A percentile compares a stretch with the other conserved stretches of the same genome.
phyloP scores from a whole-genome alignment of 768 basidiomycete genomes.

The Russula abietina region DNA sequence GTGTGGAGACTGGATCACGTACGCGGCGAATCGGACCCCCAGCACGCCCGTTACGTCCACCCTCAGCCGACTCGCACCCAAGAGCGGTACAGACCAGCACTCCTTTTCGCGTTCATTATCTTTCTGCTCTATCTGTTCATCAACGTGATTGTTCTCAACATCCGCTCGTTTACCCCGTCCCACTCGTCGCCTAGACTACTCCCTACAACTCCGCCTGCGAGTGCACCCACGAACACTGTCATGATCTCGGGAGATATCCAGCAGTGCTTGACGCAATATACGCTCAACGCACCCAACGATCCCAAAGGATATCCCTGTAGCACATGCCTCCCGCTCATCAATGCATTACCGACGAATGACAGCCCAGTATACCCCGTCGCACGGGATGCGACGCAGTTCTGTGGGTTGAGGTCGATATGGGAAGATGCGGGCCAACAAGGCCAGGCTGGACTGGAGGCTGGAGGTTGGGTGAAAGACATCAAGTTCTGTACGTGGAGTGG shows the following conservation, averaged over 20 bases:
- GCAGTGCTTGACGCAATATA: conserved; percentile 43
- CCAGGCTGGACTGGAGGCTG: conserved; percentile 37
- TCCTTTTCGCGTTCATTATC: conserved; percentile 34
- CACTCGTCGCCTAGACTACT: not conserved
- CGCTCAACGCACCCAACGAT: conserved; percentile 39
- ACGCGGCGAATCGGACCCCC: conserved; percentile 34
- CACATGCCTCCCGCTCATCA: conserved; percentile 39
- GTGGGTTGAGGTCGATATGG: conserved; percentile 41
- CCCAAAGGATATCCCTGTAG: conserved; percentile 44
- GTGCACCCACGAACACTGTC: conserved; percentile 27
- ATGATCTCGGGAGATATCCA: conserved; percentile 37
- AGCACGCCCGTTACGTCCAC: conserved; percentile 26
- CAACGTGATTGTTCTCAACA: conserved; percentile 36
- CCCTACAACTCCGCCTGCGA: conserved; percentile 19
- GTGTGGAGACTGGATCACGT: conserved; percentile 39
- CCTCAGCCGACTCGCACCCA: conserved; percentile 27
- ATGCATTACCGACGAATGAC: conserved; percentile 32
- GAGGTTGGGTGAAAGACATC: conserved; percentile 42
- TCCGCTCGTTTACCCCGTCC: conserved; percentile 31
- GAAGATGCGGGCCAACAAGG: conserved; percentile 35
- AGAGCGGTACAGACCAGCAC: conserved; percentile 31
- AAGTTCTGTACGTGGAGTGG: conserved; percentile 45
- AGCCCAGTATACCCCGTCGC: conserved; percentile 32
- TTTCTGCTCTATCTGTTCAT: conserved; percentile 40
- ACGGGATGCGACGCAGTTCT: conserved; percentile 42